phyloP scores from a whole-genome alignment of 1,284 basidiomycete species.

The Apiotrichum akiyoshidainum region DNA sequence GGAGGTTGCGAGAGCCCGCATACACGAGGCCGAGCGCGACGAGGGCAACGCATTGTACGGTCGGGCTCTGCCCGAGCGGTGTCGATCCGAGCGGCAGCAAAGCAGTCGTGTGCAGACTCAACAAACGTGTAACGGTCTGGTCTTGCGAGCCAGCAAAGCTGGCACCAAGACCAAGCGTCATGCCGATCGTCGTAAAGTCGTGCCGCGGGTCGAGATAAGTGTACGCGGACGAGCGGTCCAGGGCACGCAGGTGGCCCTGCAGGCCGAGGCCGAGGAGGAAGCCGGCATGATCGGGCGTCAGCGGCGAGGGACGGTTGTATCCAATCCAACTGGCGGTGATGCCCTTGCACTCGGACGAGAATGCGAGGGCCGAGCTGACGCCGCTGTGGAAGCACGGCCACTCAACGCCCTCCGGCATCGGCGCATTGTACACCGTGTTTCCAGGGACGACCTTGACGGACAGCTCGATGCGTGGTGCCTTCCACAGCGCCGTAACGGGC shows the following conservation, averaged over 20 bases:
- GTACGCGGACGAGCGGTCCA: conserved; percentile 79
- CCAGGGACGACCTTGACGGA: conserved; percentile 63
- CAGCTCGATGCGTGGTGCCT: conserved; percentile 76
- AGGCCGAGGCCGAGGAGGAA: conserved; percentile 90
- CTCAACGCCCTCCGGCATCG: conserved; percentile 65
- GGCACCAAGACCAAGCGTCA: conserved; percentile 85
- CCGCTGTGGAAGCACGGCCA: conserved; percentile 99
- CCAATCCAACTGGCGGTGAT: conserved; percentile 90
- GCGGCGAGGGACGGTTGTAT: conserved; percentile 80
- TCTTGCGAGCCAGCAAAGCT: conserved; percentile 88
- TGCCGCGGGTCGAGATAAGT: conserved; percentile 92
- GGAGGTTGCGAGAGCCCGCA: conserved; percentile 77
- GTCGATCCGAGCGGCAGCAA: conserved; percentile 81
- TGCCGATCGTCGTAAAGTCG: conserved; percentile 87
- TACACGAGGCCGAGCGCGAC: conserved; percentile 87
- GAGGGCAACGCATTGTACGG: conserved; percentile 86
- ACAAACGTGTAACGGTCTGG: conserved; percentile 78
- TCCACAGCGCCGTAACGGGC: conserved; percentile 70
- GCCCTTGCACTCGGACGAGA: conserved; percentile 69
- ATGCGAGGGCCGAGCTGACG: conserved; percentile 81
- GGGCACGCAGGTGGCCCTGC: conserved; percentile 78
- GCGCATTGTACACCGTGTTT: conserved; percentile 53
- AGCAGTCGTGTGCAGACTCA: conserved; percentile 89
- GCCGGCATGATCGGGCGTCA: conserved; percentile 88
- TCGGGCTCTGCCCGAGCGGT: conserved; percentile 82